A percentile compares a stretch with the other conserved stretches of the same genome.
These are phyloP conservation scores for Brettanomyces custersianus DNA, from an alignment of 805 yeast genomes.

Conservation along the genomic window DNA sequence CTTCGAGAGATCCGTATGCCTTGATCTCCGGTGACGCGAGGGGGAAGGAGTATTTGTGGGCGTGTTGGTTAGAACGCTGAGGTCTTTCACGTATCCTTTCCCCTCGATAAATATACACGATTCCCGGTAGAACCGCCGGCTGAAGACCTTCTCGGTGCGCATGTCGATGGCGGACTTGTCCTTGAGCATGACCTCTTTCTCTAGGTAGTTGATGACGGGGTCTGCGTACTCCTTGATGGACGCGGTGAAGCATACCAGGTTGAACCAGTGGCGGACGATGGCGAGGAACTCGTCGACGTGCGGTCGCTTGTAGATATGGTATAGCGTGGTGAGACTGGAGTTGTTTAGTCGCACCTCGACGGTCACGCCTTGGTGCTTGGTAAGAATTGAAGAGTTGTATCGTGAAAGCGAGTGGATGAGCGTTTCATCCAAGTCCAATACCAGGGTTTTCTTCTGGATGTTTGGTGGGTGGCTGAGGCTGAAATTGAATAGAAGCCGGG, in stretches of 20 bases:
- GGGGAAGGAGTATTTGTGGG: not conserved
- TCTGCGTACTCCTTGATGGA: conserved; percentile 93
- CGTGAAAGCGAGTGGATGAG: conserved; percentile 84
- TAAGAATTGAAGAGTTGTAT: conserved; percentile 34
- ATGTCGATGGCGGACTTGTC: conserved; percentile 18
- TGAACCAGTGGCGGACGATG: conserved; percentile 79
- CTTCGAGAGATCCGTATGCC: conserved; percentile 46
- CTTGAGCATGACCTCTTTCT: conserved; percentile 39
- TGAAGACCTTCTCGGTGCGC: conserved; percentile 28
- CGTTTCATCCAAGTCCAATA: conserved; percentile 90
- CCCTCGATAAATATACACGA: conserved; percentile 74
- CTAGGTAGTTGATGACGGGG: conserved; percentile 90
- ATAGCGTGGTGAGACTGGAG: conserved; percentile 66
- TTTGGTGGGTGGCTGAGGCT: conserved; percentile 24
- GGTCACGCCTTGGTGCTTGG: conserved; percentile 49
- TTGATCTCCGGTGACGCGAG: conserved; percentile 1
- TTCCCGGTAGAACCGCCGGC: conserved; percentile 61
- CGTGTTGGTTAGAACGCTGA: conserved; percentile 25
- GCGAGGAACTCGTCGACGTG: conserved; percentile 77
- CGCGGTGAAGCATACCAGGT: conserved; percentile 88
- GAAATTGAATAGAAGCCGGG: conserved; percentile 26
- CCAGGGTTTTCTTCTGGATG: conserved; percentile 49
- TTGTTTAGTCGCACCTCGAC: conserved; percentile 66
- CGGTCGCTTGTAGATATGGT: conserved; percentile 88
- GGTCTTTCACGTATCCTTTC: conserved; percentile 79